These are phyloP conservation scores for Spatholobus suberectus DNA, from an alignment of 306 rosid species.

Conservation along the genomic window DNA sequence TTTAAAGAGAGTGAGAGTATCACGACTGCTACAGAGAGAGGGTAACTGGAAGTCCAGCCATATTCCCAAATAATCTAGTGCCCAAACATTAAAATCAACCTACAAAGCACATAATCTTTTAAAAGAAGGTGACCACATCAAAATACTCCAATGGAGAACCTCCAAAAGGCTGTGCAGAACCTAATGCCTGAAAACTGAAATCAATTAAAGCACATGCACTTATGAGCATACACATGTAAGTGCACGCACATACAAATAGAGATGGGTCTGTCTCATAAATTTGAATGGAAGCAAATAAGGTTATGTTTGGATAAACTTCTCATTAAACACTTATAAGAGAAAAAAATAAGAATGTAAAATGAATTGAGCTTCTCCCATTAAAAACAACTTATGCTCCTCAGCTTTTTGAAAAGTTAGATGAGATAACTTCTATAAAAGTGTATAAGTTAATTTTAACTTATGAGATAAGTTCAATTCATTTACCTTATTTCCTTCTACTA, in stretches of 20 bases:
- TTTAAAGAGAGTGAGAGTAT: neutral
- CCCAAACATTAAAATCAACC: constrained; percentile 11
- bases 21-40: neutral
- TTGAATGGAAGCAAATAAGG: neutral
- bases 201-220: neutral
- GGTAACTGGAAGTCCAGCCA: constrained; percentile 3
- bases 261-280: neutral
- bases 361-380: neutral
- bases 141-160: constrained; percentile 1
- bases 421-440: neutral
- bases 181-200: neutral
- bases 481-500: neutral
- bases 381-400: neutral
- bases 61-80: neutral
- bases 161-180: neutral
- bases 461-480: neutral
- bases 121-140: neutral
- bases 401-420: neutral
- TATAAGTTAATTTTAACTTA: neutral
- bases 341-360: neutral
- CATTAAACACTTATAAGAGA: neutral
- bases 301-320: neutral
- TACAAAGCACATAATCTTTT: neutral
- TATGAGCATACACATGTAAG: neutral
- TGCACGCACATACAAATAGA: neutral